Conservation (phyloP, 139 green algal genomes). For the Auxenochlorella pyrenoidosa region DNA sequence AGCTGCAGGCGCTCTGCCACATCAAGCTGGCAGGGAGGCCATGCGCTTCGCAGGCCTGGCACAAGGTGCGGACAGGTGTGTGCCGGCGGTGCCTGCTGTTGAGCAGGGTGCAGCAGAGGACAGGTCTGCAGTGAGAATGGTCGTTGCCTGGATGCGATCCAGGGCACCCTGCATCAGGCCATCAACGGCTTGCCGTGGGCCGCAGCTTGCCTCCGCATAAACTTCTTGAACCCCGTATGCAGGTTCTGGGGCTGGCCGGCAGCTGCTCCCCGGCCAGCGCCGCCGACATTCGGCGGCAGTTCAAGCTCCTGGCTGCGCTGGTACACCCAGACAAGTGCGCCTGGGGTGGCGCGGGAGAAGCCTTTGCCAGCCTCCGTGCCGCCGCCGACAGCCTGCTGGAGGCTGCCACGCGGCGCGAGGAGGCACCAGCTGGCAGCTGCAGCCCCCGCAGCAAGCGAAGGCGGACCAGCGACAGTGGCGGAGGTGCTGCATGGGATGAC, state of each 20-base stretch:
- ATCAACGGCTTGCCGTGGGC: too few relatives aligned
- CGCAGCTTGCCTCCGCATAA: neutral
- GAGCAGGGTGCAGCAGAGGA: too few relatives aligned
- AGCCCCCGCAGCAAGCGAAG: neutral
- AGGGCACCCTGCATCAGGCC: neutral
- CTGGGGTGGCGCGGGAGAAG: neutral
- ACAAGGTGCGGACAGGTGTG: neutral
- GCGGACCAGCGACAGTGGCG: neutral
- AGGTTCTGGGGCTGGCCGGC: constrained; percentile 6
- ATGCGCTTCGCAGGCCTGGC: neutral
- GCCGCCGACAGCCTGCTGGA: constrained; percentile 23
- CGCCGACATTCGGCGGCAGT: constrained; percentile 27
- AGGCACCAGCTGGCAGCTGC: neutral
- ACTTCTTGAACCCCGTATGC: neutral
- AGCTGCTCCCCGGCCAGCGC: neutral
- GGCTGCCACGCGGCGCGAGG: neutral
- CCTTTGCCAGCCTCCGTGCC: constrained; percentile 34
- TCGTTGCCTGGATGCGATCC: neutral
- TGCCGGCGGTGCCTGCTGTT: too few relatives aligned
- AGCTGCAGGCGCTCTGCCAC: constrained; percentile 29
- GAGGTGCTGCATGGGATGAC: neutral
- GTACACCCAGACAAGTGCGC: constrained; percentile 59
- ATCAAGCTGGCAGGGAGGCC: neutral
- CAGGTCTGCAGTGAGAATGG: neutral
- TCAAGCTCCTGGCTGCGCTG: constrained; percentile 37